Conservation (phyloP, 1,284 basidiomycete species). For the Ganoderma resinaceum region DNA sequence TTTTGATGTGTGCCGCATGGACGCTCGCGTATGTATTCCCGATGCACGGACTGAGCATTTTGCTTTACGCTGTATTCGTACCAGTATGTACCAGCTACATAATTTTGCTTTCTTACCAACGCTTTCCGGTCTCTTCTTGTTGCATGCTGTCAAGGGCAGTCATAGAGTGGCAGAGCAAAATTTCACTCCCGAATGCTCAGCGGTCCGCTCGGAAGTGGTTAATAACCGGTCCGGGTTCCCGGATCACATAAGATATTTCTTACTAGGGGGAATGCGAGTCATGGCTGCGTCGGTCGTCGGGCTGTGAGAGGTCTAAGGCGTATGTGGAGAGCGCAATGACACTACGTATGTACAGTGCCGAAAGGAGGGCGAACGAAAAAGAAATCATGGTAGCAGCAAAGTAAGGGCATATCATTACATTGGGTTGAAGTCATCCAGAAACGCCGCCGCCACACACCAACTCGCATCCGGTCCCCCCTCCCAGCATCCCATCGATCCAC, state of each 20-base stretch:
- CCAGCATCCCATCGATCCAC: neutral
- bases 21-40: constrained; percentile 1
- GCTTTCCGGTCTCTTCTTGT: neutral
- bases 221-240: constrained; percentile 2
- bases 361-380: neutral
- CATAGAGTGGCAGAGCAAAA: neutral
- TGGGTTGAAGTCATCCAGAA: constrained; percentile 15
- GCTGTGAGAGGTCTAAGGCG: neutral
- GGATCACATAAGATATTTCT: neutral
- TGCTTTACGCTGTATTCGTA: constrained; percentile 1
- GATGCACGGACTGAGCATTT: neutral
- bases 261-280: neutral
- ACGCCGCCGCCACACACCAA: neutral
- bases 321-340: neutral
- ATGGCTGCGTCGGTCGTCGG: neutral
- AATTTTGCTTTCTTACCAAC: neutral
- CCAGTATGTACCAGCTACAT: neutral
- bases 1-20: neutral
- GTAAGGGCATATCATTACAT: constrained; percentile 10
- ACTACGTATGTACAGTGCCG: neutral
- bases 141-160: neutral
- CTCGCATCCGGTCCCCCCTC: constrained; percentile 1
- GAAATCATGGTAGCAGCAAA: neutral
- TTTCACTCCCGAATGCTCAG: neutral
- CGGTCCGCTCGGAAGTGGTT: neutral